Percentiles rank a stretch among this genome's conserved stretches.
Conservation (phyloP, 2,329 filamentous ascomycete genomes). For the Zalaria sp. region DNA sequence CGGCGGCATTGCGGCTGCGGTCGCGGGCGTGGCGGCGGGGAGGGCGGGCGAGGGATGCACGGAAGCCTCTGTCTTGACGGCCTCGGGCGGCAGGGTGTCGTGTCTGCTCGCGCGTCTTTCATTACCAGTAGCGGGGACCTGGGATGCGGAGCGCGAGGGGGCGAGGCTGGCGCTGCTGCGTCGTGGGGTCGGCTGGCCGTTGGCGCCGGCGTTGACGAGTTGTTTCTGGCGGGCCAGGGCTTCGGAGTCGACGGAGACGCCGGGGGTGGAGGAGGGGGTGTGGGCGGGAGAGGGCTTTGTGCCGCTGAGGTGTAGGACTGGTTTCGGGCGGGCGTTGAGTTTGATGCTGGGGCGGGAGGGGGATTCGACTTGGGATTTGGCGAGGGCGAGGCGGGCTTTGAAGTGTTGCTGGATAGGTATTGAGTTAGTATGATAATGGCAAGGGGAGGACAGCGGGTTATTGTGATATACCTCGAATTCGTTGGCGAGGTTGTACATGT, state of each 20-base stretch:
- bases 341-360: conserved; percentile 66
- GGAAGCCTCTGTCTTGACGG: conserved; percentile 24
- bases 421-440: conserved; percentile 6
- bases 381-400: conserved; percentile 51
- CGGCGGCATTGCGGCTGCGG: conserved; percentile 21
- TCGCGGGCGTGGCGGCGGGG: conserved; percentile 20
- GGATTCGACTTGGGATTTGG: conserved; percentile 58
- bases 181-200: conserved; percentile 18
- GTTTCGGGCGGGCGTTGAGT: conserved; percentile 47
- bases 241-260: conserved; percentile 40
- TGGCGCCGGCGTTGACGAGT: conserved; percentile 35
- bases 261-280: conserved; percentile 28
- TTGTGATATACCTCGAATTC: conserved; percentile 54
- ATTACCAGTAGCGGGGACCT: conserved; percentile 1
- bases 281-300: conserved; percentile 22
- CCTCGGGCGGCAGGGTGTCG: conserved; percentile 12
- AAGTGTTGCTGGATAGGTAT: conserved; percentile 47
- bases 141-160: conserved; percentile 12
- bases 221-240: conserved; percentile 38
- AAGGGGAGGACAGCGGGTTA: not conserved
- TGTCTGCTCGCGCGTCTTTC: conserved; percentile 16
- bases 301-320: conserved; percentile 18
- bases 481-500: conserved; percentile 62
- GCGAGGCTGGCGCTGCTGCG: conserved; percentile 16
- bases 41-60: conserved; percentile 29